Percentiles rank a stretch among this genome's conserved stretches.
Evolutionary conservation across 2,329 filamentous ascomycete genomes (phyloP).

Genomic region (Sclerotinia nivalis): DNA sequence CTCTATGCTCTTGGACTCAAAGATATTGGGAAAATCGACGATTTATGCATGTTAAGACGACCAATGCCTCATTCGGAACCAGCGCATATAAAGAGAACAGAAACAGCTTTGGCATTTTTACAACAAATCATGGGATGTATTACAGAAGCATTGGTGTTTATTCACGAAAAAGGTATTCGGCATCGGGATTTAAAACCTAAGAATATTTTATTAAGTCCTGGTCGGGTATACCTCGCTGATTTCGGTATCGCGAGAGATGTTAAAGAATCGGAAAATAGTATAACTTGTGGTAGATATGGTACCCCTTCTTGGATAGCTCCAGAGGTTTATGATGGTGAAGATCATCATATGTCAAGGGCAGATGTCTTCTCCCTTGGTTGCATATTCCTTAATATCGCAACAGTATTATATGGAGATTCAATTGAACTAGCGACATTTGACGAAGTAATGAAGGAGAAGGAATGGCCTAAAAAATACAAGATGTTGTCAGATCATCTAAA

Average conservation of each 20-base stretch:
- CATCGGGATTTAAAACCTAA: conserved; percentile 52
- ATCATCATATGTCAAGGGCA: conserved; percentile 50
- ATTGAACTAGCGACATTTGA: conserved; percentile 46
- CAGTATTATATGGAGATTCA: conserved; percentile 46
- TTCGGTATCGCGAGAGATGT: conserved; percentile 53
- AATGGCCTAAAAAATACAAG: conserved; percentile 42
- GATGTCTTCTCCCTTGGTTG: conserved; percentile 53
- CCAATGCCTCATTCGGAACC: not conserved
- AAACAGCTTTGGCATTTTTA: conserved; percentile 45
- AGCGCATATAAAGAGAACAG: conserved; percentile 30
- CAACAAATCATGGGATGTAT: conserved; percentile 49
- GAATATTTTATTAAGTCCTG: conserved; percentile 50
- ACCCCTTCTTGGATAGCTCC: conserved; percentile 51
- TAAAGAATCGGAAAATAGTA: conserved; percentile 48
- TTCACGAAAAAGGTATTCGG: conserved; percentile 44
- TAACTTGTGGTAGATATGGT: conserved; percentile 44
- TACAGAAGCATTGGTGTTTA: conserved; percentile 35
- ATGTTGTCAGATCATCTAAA: conserved; percentile 28
- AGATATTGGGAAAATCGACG: conserved; percentile 39
- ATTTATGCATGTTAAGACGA: conserved; percentile 22
- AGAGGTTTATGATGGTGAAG: conserved; percentile 44
- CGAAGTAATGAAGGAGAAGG: conserved; percentile 40
- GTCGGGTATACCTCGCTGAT: conserved; percentile 51
- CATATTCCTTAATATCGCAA: conserved; percentile 49
- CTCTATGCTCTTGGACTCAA: conserved; percentile 45